Evolutionary conservation across 192 early-diverging fungal genomes (phyloP), one percentile per base, ranked within the genome.

Genomic region (Dispira simplex): DNA sequence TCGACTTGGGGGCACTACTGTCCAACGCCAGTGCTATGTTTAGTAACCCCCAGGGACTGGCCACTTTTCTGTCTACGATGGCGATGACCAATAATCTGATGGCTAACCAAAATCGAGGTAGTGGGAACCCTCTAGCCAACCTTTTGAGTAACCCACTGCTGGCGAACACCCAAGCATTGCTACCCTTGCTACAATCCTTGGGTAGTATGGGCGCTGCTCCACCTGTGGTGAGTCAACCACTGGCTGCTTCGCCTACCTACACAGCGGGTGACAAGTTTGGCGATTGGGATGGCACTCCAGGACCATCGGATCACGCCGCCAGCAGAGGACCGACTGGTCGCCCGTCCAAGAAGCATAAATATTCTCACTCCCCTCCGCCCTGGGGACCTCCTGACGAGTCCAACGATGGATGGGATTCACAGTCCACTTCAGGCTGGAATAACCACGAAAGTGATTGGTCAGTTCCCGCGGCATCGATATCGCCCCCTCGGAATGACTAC

Each of bases 11-110:
- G 3, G 25, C 16, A 16, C 21, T 57, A 27, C 21, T 51, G 48
- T 16, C 55, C 13, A 57, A 57, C 26, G 21, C 26, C 20, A 27
- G 21, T 23, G 55, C 21, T 26, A 16, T 57, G 16, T 10, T 57
- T 14, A 57, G 25, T 27, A 57, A 57, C 55, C 55, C 55, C 21
- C 55, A 57, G 55, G 21, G 13, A 13, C 10, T 57, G 21, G 27
- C 27, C 13, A 20, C 20, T 16, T 26, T 57, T 14, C 55, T 57
- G 13, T 25, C 55, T 5, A 20, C 27, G n/a, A 51, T 23, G 48
- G 18, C 48, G 8, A 51, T 51, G 48, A 16, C 48, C 48, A 51
- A 23, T 16, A 16, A 51, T 23, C 48, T 23, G 3, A 23, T 51
- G 48, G 18, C 21, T 16, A 16, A 51, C 48, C 48, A 23, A 16